phyloP scores from a whole-genome alignment of 164 flowering plant genomes.

The Magnolia officinalis region DNA sequence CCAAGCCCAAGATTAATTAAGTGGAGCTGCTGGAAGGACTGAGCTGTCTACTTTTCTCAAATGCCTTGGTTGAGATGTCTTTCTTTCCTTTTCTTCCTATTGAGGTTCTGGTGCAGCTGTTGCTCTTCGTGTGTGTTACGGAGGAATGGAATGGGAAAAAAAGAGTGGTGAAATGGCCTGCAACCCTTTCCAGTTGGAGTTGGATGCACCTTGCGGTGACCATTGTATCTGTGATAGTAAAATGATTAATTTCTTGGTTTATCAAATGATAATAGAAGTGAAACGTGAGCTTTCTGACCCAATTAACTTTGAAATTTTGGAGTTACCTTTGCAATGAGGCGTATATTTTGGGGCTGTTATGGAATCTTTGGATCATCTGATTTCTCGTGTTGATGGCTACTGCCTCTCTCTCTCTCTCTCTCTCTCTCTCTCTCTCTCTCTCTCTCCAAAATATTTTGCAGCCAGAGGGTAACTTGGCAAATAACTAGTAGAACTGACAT shows the following conservation, averaged over 20 bases:
- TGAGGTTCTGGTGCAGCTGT: neutral
- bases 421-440: too few relatives aligned
- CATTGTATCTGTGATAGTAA: neutral
- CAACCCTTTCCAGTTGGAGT: neutral
- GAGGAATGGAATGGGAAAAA: neutral
- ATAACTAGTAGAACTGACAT: too few relatives aligned
- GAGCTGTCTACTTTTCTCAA: neutral
- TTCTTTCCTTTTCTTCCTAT: neutral
- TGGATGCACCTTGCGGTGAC: neutral
- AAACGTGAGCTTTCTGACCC: neutral
- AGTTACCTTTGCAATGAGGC: too few relatives aligned
- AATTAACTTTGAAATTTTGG: neutral
- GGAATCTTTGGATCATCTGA: too few relatives aligned
- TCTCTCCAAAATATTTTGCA: too few relatives aligned
- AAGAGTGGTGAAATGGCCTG: neutral
- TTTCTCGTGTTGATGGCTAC: too few relatives aligned
- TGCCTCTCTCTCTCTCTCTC: too few relatives aligned
- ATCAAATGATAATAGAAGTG: neutral
- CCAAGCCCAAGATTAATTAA: constrained; percentile 92
- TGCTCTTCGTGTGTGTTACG: neutral
- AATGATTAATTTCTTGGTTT: too few relatives aligned
- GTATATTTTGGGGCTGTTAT: too few relatives aligned
- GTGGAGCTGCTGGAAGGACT: neutral
- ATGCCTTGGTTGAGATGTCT: neutral
- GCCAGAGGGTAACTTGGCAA: too few relatives aligned